Evolutionary conservation across 1,284 basidiomycete species (phyloP).

Genomic region (Fomitopsis schrenkii): DNA sequence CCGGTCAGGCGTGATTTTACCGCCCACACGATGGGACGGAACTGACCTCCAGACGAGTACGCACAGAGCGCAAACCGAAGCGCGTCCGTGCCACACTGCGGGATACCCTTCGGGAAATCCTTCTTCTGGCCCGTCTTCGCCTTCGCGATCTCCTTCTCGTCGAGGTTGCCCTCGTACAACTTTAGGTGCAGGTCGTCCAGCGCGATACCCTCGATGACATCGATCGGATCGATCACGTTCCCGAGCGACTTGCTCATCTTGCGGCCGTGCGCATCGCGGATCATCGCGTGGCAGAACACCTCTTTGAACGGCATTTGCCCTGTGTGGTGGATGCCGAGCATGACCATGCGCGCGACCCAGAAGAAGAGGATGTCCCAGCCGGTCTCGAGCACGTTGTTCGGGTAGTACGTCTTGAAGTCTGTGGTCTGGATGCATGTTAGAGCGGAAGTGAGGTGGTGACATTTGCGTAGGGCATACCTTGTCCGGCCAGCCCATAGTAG

Average conservation of each 20-base stretch:
- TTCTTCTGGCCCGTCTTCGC: conserved; percentile 97
- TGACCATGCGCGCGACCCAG: conserved; percentile 99
- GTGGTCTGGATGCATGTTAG: conserved; percentile 19
- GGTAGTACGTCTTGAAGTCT: conserved; percentile 85
- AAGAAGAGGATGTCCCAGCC: conserved; percentile 99
- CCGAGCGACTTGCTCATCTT: conserved; percentile 99
- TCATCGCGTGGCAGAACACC: conserved; percentile 99
- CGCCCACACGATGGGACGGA: background rate
- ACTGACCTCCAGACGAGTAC: conserved; percentile 81
- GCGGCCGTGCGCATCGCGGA: conserved; percentile 96
- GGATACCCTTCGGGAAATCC: conserved; percentile 98
- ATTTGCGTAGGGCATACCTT: conserved; percentile 44
- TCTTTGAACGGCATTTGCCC: conserved; percentile 93
- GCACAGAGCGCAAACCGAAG: conserved; percentile 94
- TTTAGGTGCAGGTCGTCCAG: conserved; percentile 88
- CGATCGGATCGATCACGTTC: conserved; percentile 97
- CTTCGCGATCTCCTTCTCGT: conserved; percentile 90
- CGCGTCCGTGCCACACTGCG: conserved; percentile 97
- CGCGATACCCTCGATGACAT: conserved; percentile 87
- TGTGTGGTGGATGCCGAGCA: conserved; percentile 90
- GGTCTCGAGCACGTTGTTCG: conserved; percentile 88
- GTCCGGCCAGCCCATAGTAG: conserved; percentile 96
- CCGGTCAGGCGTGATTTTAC: background rate
- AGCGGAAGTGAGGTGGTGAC: background rate
- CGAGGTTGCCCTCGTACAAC: conserved; percentile 88